Base-by-base conservation (phyloP, 139 green algal genomes). In the Micractinium conductrix region DNA sequence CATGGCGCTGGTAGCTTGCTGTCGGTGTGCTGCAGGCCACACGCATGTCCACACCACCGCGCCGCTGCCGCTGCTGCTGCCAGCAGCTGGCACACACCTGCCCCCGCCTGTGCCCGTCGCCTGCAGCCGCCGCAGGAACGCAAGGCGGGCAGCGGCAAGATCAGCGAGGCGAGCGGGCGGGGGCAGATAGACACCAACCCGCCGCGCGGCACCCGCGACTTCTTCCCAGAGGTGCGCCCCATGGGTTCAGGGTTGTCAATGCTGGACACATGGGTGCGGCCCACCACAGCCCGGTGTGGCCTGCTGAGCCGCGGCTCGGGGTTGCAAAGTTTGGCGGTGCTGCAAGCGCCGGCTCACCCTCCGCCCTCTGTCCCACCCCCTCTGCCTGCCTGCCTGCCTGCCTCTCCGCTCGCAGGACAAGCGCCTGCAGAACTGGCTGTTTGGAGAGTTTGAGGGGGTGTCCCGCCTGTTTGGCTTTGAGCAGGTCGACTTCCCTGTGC, bases 361-460 rank as follows among this genome's bases (percentile, higher is more conserved):
- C n/a, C n/a, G n/a, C n/a, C n/a, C n/a, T n/a, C n/a, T n/a, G n/a
- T n/a, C n/a, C n/a, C n/a, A n/a, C n/a, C n/a, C n/a, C n/a, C n/a
- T n/a, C n/a, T n/a, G n/a, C n/a, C n/a, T n/a, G n/a, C n/a, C n/a
- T n/a, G n/a, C n/a, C n/a, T n/a, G n/a, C n/a, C n/a, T n/a, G n/a
- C n/a, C n/a, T n/a, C n/a, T n/a, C n/a, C n/a, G n/a, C n/a, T n/a
- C n/a, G n/a, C n/a, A n/a, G 48, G 97, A 99, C 38, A 97, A 98
- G 91, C 92, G 97, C 1, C 84, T 98, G 74, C 91, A 95, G 30
- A 96, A 89, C 78, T 99, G 97, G 97, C 91, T 99, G 63, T 99
- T 98, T 89, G 92, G 83, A 28, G 84, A 97, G 62, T 98, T 95
- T 83, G 84, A 87, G 2, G 80, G 85, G 40, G 93, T 98, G 35